Evolutionary conservation across 768 basidiomycete genomes (phyloP).

Genomic region (Boletus eberwhitei): DNA sequence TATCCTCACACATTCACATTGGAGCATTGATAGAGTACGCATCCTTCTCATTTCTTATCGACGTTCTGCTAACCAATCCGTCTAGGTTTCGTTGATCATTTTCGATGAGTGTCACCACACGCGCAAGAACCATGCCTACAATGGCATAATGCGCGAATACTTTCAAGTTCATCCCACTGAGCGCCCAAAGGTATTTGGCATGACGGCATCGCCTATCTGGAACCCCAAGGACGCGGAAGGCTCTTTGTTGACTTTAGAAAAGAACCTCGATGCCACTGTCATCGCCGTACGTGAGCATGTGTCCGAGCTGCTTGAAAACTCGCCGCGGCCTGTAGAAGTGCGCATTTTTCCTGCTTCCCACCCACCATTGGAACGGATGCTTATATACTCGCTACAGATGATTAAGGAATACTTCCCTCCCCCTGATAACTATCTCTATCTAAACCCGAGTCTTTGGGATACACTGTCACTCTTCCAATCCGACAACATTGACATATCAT

Average conservation of each 20-base stretch:
- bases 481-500: slow-evolving; percentile 45
- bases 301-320: slow-evolving; percentile 59
- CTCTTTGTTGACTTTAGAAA: slow-evolving; percentile 62
- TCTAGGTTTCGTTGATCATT: slow-evolving; percentile 52
- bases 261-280: slow-evolving; percentile 69
- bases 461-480: slow-evolving; percentile 41
- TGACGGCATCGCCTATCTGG: slow-evolving; percentile 91
- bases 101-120: slow-evolving; percentile 61
- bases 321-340: slow-evolving; percentile 68
- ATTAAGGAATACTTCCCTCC: slow-evolving; percentile 56
- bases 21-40: slow-evolving; percentile 61
- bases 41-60: background rate
- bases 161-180: slow-evolving; percentile 39
- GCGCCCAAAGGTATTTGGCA: slow-evolving; percentile 86
- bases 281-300: slow-evolving; percentile 70
- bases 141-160: slow-evolving; percentile 57
- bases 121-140: slow-evolving; percentile 54
- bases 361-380: background rate
- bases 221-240: slow-evolving; percentile 64
- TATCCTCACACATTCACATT: slow-evolving; percentile 75
- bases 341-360: slow-evolving; percentile 10
- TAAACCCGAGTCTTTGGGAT: slow-evolving; percentile 52
- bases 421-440: slow-evolving; percentile 52
- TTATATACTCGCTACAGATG: slow-evolving; percentile 37
- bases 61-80: background rate